phyloP scores from a whole-genome alignment of 169 alveolate species.

The Cyclospora cayetanensis region DNA sequence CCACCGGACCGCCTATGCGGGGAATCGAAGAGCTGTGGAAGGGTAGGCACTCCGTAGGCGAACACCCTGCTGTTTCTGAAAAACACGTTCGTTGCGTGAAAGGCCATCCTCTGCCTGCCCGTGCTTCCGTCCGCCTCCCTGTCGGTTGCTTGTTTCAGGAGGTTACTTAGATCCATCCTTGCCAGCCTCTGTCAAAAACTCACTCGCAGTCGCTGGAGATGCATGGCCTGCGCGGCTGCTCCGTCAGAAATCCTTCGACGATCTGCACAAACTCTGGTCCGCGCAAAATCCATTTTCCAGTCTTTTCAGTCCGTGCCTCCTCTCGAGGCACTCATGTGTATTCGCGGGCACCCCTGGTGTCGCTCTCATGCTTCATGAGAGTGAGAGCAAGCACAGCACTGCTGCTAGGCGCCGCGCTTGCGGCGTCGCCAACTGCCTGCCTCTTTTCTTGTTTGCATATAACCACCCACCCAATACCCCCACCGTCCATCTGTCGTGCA shows the following conservation, averaged over 20 bases:
- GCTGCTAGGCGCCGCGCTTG: no score
- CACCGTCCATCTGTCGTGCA: no score
- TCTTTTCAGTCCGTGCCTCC: no score
- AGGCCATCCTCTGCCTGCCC: background rate
- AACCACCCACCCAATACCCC: no score
- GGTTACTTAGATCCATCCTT: slow-evolving; percentile 82
- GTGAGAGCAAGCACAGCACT: no score
- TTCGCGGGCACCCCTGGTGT: no score
- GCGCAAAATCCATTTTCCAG: no score
- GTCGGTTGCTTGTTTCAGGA: slow-evolving; percentile 64
- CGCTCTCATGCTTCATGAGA: no score
- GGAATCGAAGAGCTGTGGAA: slow-evolving; percentile 57
- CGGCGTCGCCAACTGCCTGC: no score
- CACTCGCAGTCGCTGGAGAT: slow-evolving; percentile 83
- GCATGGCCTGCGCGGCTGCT: slow-evolving; percentile 89
- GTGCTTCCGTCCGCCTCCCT: background rate
- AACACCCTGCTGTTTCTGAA: background rate
- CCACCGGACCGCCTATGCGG: background rate
- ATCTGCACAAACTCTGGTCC: slow-evolving; percentile 84
- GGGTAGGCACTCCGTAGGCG: background rate
- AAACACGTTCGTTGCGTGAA: background rate
- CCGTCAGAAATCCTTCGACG: slow-evolving; percentile 85
- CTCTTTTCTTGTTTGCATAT: no score
- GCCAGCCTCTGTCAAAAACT: slow-evolving; percentile 77
- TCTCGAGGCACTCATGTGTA: no score